Evolutionary conservation across 257 asterid genomes (phyloP).

Genomic region (Lithospermum erythrorhizon): DNA sequence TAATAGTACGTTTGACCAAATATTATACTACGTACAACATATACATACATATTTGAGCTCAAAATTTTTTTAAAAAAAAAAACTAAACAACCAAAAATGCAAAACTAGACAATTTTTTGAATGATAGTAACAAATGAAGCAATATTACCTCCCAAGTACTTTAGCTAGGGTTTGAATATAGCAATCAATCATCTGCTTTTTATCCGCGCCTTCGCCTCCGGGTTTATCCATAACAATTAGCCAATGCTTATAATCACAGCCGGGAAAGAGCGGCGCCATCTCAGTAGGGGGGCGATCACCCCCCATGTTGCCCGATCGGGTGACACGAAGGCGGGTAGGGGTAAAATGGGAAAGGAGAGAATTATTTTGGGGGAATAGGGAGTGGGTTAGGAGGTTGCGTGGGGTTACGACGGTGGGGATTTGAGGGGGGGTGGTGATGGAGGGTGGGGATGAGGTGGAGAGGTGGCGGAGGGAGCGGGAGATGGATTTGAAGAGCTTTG

Average conservation of each 20-base stretch:
- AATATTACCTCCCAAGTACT: constrained; percentile 18
- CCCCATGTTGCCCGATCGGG: constrained; percentile 12
- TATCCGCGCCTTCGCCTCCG: constrained; percentile 20
- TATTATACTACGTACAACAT: no score
- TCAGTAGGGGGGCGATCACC: constrained; percentile 19
- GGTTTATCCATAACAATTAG: constrained; percentile 21
- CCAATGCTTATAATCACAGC: constrained; percentile 26
- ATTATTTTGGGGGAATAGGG: background rate
- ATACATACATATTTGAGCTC: no score
- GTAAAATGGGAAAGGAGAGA: background rate
- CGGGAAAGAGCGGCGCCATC: constrained; percentile 19
- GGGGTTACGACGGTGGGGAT: background rate
- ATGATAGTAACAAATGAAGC: background rate
- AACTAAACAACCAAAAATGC: no score
- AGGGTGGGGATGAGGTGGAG: background rate
- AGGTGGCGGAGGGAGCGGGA: background rate
- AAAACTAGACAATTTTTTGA: no score
- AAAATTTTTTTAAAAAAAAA: no score
- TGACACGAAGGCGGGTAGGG: constrained; percentile 1
- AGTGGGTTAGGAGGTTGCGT: background rate
- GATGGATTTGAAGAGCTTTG: background rate
- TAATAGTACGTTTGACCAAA: no score
- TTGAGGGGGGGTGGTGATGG: background rate
- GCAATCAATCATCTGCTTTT: constrained; percentile 22
- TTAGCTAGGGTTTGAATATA: constrained; percentile 22